Evolutionary conservation across 75 land plant genomes (phyloP).

Genomic region (Selaginella tamariscina): DNA sequence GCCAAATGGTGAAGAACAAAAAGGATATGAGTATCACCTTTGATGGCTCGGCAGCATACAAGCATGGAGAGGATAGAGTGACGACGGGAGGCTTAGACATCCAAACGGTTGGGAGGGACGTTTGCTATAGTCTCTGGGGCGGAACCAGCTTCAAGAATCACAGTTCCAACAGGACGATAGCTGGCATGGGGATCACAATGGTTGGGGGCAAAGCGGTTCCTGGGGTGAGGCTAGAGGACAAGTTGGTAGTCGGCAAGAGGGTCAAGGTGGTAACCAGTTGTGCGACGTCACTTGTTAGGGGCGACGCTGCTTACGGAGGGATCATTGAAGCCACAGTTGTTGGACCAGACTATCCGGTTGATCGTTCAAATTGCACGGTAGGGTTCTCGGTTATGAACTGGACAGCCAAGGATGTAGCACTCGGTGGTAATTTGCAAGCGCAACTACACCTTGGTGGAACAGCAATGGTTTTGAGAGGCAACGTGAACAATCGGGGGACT

Average conservation of each 20-base stretch:
- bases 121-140: not conserved
- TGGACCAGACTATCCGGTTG: not conserved
- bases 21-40: not conserved
- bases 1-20: not conserved
- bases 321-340: conserved; percentile 1
- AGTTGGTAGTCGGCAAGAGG: not conserved
- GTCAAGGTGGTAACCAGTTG: not conserved
- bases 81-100: not conserved
- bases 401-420: not conserved
- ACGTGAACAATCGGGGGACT: not conserved
- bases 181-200: not conserved
- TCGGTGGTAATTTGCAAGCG: not conserved
- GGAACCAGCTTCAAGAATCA: not conserved
- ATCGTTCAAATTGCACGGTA: not conserved
- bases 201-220: not conserved
- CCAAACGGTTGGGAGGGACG: not conserved
- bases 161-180: not conserved
- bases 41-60: not conserved
- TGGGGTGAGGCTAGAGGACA: conserved; percentile 3
- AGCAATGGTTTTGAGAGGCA: not conserved
- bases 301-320: not conserved
- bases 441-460: not conserved
- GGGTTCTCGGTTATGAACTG: conserved; percentile 10
- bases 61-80: not conserved
- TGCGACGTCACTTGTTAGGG: not conserved